Conservation (phyloP, 2,329 filamentous ascomycete genomes). For the Teratosphaeria pseudoeucalypti region DNA sequence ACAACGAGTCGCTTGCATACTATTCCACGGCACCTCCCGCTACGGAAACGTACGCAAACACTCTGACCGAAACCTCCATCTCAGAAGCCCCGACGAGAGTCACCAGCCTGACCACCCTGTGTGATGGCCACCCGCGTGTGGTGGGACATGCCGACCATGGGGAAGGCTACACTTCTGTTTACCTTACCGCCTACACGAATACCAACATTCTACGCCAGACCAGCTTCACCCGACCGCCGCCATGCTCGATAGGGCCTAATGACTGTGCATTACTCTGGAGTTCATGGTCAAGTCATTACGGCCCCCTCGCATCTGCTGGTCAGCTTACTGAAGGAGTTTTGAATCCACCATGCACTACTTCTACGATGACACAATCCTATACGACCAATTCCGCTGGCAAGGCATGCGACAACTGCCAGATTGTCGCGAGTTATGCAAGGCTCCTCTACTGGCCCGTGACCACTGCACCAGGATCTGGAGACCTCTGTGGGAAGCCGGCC, state of each 20-base stretch:
- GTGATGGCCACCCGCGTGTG: conserved; percentile 8
- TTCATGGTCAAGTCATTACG: background rate
- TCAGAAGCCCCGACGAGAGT: background rate
- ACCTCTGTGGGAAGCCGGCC: conserved; percentile 6
- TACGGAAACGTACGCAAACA: background rate
- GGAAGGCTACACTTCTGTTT: background rate
- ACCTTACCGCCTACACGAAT: conserved; percentile 3
- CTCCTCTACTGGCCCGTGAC: conserved; percentile 10
- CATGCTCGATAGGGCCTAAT: conserved; percentile 2
- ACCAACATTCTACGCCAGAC: background rate
- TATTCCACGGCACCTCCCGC: background rate
- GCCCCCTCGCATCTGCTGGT: background rate
- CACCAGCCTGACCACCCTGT: conserved; percentile 4
- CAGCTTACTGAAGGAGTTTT: background rate
- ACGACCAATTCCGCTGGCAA: conserved; percentile 1
- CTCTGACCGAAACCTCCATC: background rate
- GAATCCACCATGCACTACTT: conserved; percentile 5
- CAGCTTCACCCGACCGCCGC: background rate
- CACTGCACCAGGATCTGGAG: conserved; percentile 3
- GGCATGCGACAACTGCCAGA: conserved; percentile 5
- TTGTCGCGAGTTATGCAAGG: conserved; percentile 4
- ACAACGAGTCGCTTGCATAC: background rate
- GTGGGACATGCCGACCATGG: background rate
- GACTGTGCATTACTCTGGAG: background rate
- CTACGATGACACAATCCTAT: background rate